Conservation (phyloP, 176 grass and related monocot genomes). For the Triticum dicoccoides region DNA sequence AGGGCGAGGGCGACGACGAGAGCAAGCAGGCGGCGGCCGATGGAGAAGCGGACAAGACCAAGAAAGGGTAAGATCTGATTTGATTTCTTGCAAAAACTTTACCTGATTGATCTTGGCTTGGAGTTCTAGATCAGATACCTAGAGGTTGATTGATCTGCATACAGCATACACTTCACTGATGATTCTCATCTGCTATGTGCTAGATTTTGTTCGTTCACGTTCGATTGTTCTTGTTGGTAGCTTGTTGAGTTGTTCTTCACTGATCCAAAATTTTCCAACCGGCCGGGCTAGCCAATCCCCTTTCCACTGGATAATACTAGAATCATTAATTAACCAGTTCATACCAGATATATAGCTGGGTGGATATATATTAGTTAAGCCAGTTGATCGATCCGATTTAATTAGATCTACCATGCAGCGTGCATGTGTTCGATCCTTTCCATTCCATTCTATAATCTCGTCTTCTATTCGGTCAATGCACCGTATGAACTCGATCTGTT, state of each 20-base stretch:
- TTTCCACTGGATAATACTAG: neutral
- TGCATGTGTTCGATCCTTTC: neutral
- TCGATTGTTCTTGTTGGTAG: neutral
- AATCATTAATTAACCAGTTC: neutral
- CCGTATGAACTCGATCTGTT: constrained; percentile 39
- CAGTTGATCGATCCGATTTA: neutral
- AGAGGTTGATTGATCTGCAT: neutral
- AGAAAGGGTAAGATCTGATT: constrained; percentile 63
- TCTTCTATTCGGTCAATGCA: neutral
- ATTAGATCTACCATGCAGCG: neutral
- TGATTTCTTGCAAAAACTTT: neutral
- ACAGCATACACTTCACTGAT: neutral
- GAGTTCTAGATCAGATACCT: neutral
- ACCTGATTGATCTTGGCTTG: neutral
- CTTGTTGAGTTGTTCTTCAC: neutral
- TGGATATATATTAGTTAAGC: neutral
- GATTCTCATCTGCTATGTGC: neutral
- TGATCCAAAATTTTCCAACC: neutral
- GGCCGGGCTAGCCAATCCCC: neutral
- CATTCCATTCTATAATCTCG: neutral
- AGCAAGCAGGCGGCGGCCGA: constrained; percentile 39
- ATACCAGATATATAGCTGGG: neutral
- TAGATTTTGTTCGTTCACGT: neutral
- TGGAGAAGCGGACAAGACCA: constrained; percentile 55
- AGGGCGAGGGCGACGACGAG: constrained; percentile 39